Percentiles rank a stretch among this genome's conserved stretches.
Evolutionary conservation across 352 stramenopile genomes (phyloP).

Genomic region (Phytophthora crassamura): DNA sequence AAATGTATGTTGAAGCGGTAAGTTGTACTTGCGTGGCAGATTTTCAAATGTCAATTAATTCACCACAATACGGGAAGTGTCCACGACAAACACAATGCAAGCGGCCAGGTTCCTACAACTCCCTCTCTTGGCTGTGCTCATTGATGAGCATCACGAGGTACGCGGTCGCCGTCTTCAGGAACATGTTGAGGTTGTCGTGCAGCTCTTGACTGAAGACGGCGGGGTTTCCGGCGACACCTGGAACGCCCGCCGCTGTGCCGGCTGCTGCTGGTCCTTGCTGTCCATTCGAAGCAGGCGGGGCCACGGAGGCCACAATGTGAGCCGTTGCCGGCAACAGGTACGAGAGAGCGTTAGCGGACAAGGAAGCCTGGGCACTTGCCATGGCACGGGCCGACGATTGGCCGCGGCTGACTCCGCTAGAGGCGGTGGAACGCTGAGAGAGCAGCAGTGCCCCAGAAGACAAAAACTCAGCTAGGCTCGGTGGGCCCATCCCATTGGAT

Average conservation of each 20-base stretch:
- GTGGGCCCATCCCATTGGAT: constrained; percentile 13
- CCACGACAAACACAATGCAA: constrained; percentile 1
- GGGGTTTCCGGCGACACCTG: background rate
- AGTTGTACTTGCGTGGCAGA: no score
- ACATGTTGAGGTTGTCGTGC: constrained; percentile 49
- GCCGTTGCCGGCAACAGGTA: constrained; percentile 38
- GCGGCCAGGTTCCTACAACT: constrained; percentile 8
- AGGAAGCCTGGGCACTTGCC: constrained; percentile 29
- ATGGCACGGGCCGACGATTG: constrained; percentile 27
- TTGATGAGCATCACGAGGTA: constrained; percentile 53
- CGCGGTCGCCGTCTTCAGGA: constrained; percentile 46
- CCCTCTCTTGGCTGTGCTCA: constrained; percentile 32
- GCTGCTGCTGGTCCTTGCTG: background rate
- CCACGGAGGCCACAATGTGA: constrained; percentile 20
- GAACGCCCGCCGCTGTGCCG: background rate
- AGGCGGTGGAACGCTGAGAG: constrained; percentile 1
- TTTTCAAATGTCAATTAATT: constrained; percentile 3
- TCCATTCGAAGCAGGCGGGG: constrained; percentile 11
- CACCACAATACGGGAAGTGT: background rate
- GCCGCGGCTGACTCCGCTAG: constrained; percentile 2
- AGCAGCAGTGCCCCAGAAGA: constrained; percentile 21
- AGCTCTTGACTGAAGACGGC: constrained; percentile 41
- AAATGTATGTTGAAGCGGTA: no score
- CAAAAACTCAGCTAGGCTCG: constrained; percentile 31
- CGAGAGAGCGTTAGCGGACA: constrained; percentile 36